phyloP scores from a whole-genome alignment of 305 asterid genomes.

The Fraxinus floribunda region DNA sequence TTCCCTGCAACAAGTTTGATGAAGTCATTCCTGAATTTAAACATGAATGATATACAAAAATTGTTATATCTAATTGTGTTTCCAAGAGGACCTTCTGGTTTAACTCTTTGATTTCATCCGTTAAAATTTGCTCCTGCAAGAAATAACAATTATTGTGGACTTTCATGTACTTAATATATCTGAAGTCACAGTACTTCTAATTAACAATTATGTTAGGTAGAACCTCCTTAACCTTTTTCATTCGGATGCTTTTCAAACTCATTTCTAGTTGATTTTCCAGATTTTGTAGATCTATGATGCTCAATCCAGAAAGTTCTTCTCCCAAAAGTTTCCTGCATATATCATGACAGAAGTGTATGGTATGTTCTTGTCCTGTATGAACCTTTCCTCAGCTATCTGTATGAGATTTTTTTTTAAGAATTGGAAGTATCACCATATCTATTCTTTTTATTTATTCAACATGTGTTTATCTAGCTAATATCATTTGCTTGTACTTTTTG shows the following conservation, averaged over 20 bases:
- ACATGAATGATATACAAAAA: slow-evolving; percentile 4
- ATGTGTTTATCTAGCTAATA: not conserved
- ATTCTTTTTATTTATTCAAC: not conserved
- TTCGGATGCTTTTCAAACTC: slow-evolving; percentile 59
- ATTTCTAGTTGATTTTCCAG: slow-evolving; percentile 62
- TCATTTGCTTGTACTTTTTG: not conserved
- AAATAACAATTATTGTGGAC: slow-evolving; percentile 2
- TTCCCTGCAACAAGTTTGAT: slow-evolving; percentile 42
- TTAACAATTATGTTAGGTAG: slow-evolving; percentile 2
- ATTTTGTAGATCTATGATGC: slow-evolving; percentile 50
- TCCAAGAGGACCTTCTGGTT: slow-evolving; percentile 47
- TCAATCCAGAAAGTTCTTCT: slow-evolving; percentile 64
- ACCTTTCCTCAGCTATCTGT: not conserved
- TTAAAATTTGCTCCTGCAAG: slow-evolving; percentile 58
- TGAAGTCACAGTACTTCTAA: not conserved
- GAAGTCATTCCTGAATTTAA: slow-evolving; percentile 8
- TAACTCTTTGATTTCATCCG: slow-evolving; percentile 60
- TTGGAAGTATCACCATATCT: not conserved
- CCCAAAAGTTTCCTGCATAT: slow-evolving; percentile 65
- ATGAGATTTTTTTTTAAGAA: not conserved
- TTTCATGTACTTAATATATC: not conserved
- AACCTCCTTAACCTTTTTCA: slow-evolving; percentile 42
- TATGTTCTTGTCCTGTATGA: slow-evolving; percentile 9
- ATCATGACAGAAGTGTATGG: slow-evolving; percentile 19
- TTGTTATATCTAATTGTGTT: slow-evolving; percentile 9